phyloP scores from a whole-genome alignment of 768 basidiomycete species.

The Dendrothele bispora region DNA sequence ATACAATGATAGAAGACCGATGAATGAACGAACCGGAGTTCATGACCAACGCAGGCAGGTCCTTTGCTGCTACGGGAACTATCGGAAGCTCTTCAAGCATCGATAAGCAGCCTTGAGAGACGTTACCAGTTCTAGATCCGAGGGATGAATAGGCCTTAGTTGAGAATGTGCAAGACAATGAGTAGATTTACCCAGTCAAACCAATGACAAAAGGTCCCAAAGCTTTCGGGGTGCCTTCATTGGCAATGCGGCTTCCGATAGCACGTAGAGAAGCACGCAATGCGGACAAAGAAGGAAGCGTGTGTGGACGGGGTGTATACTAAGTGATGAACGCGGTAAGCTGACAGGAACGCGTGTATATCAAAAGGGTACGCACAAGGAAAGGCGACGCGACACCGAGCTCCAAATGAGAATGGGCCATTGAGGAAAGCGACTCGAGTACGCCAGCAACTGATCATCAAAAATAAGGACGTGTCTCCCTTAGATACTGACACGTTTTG shows the following conservation, averaged over 20 bases:
- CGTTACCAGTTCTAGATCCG: constrained; percentile 68
- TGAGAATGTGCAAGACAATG: background rate
- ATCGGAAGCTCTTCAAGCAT: constrained; percentile 74
- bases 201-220: constrained; percentile 82
- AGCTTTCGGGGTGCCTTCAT: constrained; percentile 56
- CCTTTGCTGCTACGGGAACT: constrained; percentile 50
- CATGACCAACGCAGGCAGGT: constrained; percentile 57
- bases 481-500: background rate
- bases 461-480: background rate
- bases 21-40: constrained; percentile 42
- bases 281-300: constrained; percentile 54
- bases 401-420: constrained; percentile 78
- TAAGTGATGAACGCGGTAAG: constrained; percentile 21
- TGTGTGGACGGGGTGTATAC: constrained; percentile 83
- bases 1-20: background rate
- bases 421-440: constrained; percentile 75
- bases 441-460: constrained; percentile 71
- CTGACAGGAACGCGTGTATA: background rate
- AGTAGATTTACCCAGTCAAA: constrained; percentile 67
- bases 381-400: constrained; percentile 82
- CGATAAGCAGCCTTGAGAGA: constrained; percentile 73
- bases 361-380: constrained; percentile 49
- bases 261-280: constrained; percentile 53
- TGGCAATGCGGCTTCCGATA: constrained; percentile 55
- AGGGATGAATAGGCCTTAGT: background rate